These are phyloP conservation scores for Monoraphidium neglectum DNA, from an alignment of 139 green algal species.

Conservation along the genomic window DNA sequence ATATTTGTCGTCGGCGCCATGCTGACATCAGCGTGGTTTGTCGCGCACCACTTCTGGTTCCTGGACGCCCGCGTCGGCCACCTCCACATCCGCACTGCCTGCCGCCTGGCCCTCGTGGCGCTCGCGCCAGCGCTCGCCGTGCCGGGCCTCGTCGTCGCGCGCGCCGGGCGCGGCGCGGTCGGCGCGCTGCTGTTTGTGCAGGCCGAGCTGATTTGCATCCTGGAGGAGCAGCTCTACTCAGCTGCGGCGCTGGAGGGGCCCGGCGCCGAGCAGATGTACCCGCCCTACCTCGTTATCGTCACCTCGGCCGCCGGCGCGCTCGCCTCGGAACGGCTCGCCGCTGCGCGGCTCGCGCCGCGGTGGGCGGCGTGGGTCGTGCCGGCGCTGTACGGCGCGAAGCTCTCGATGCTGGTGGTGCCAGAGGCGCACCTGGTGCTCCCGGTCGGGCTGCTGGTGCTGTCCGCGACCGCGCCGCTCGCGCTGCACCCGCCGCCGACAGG, in stretches of 20 bases:
- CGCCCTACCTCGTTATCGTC: constrained; percentile 80
- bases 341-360: constrained; percentile 8
- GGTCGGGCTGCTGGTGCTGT: constrained; percentile 28
- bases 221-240: constrained; percentile 79
- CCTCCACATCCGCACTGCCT: constrained; percentile 70
- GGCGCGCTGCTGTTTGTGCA: constrained; percentile 53
- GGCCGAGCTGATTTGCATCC: constrained; percentile 64
- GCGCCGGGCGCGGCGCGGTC: constrained; percentile 23
- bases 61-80: constrained; percentile 74
- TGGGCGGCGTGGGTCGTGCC: constrained; percentile 48
- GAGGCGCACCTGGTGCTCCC: constrained; percentile 60
- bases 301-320: constrained; percentile 79
- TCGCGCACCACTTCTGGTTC: constrained; percentile 76
- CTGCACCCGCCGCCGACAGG: constrained; percentile 29
- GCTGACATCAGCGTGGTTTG: constrained; percentile 46
- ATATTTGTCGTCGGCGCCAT: constrained; percentile 75
- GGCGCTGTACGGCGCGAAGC: constrained; percentile 83
- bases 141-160: constrained; percentile 64
- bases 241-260: constrained; percentile 42
- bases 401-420: constrained; percentile 86
- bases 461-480: constrained; percentile 35
- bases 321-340: constrained; percentile 36
- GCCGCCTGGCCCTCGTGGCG: constrained; percentile 66
- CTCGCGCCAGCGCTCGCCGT: constrained; percentile 73
- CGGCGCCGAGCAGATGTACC: constrained; percentile 76